A percentile compares a stretch with the other conserved stretches of the same genome.
Conservation (phyloP, 257 asterid genomes). For the Solanum sejunctum region DNA sequence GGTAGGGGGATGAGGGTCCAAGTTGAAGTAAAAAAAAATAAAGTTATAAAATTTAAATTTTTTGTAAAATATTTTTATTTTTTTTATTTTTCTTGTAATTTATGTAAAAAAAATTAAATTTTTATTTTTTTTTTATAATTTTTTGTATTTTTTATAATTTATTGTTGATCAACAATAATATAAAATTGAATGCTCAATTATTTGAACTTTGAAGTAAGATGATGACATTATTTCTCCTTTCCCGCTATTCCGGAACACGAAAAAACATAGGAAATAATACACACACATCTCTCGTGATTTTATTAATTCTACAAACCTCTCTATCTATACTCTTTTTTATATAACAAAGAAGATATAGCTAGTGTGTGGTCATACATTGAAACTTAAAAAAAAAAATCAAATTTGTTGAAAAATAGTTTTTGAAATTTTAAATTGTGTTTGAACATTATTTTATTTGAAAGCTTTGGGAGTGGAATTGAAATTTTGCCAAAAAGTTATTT, state of each 20-base stretch:
- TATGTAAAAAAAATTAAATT: too few species aligned
- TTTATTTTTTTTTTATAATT: too few species aligned
- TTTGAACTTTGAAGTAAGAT: background rate
- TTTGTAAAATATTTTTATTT: too few species aligned
- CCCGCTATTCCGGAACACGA: background rate
- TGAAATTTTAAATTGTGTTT: background rate
- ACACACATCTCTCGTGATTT: background rate
- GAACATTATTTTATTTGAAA: background rate
- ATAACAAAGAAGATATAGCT: background rate
- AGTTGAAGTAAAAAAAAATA: too few species aligned
- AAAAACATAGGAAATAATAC: background rate
- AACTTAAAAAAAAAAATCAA: background rate
- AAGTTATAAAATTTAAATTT: too few species aligned
- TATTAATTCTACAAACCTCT: background rate
- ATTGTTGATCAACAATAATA: background rate
- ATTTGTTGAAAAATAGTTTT: background rate
- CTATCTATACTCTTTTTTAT: background rate
- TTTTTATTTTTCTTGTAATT: too few species aligned
- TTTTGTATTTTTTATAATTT: too few species aligned
- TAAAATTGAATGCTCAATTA: background rate
- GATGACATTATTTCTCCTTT: background rate
- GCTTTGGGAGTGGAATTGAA: background rate
- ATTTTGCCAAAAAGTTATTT: background rate
- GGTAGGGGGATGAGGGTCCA: too few species aligned
- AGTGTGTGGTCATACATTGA: too few species aligned